These are phyloP conservation scores for Hirsutella thompsonii DNA, from an alignment of 2,329 filamentous ascomycete species.

Conservation along the genomic window DNA sequence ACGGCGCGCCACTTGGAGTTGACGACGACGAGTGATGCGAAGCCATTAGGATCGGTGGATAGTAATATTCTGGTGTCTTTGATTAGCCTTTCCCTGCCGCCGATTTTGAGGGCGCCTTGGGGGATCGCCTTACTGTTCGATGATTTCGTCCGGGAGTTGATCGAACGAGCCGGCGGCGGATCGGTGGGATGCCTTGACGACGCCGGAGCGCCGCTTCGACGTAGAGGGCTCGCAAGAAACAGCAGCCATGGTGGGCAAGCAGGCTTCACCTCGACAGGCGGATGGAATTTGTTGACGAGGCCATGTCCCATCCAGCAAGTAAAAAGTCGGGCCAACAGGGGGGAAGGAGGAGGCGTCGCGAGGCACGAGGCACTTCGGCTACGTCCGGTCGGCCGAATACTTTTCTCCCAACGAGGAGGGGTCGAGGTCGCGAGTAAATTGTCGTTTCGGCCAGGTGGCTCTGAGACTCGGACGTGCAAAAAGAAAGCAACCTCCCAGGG, in stretches of 20 bases:
- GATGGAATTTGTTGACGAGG: not conserved
- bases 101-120: conserved; percentile 1
- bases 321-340: not conserved
- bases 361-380: not conserved
- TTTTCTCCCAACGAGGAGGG: too few species aligned
- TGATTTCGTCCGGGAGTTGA: conserved; percentile 54
- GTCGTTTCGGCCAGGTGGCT: too few species aligned
- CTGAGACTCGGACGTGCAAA: too few species aligned
- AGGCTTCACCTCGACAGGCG: not conserved
- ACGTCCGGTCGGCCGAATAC: too few species aligned
- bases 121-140: conserved; percentile 45
- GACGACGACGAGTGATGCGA: conserved; percentile 52
- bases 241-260: not conserved
- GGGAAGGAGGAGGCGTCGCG: not conserved
- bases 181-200: not conserved
- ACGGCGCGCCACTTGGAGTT: conserved; percentile 53
- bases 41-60: conserved; percentile 46
- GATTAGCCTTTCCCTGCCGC: not conserved
- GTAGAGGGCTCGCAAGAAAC: not conserved
- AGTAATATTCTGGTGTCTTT: conserved; percentile 40
- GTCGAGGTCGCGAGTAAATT: too few species aligned
- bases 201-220: not conserved
- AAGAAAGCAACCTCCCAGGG: too few species aligned
- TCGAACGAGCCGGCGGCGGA: conserved; percentile 28
- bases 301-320: not conserved